Evolutionary conservation across 78 protist genomes (phyloP).

Genomic region (Anaeramoeba flamelloides): DNA sequence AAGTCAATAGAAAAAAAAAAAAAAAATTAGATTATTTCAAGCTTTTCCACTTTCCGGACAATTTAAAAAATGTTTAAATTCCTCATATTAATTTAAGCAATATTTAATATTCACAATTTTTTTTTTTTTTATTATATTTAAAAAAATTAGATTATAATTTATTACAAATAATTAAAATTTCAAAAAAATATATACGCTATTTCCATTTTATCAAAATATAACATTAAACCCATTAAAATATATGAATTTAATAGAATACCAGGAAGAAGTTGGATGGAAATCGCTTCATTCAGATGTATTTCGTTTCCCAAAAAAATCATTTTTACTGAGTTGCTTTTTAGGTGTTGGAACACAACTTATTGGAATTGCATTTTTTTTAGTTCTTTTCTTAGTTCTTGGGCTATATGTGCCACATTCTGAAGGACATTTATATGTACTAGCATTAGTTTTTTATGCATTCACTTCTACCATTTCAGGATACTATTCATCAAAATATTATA

Average conservation of each 20-base stretch:
- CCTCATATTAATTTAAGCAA: too few species aligned
- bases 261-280: conserved; percentile 94
- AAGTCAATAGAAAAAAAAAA: too few species aligned
- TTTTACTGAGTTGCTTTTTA: conserved; percentile 30
- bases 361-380: conserved; percentile 32
- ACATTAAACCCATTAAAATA: too few species aligned
- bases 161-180: too few species aligned
- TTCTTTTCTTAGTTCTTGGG: conserved; percentile 57
- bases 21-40: too few species aligned
- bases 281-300: conserved; percentile 87
- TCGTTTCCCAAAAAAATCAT: conserved; percentile 65
- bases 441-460: conserved; percentile 70
- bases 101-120: too few species aligned
- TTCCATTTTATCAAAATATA: too few species aligned
- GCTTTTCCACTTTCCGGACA: too few species aligned
- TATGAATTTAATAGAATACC: conserved; percentile 13
- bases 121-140: too few species aligned
- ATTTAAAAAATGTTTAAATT: too few species aligned
- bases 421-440: conserved; percentile 64
- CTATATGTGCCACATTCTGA: conserved; percentile 64
- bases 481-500: conserved; percentile 43
- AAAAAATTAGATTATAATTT: too few species aligned
- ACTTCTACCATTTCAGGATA: conserved; percentile 49
- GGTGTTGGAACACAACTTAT: conserved; percentile 79
- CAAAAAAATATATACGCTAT: too few species aligned